Evolutionary conservation across 805 yeast species (phyloP), one percentile per base, ranked within the genome.

Genomic region (Yamadazyma philogaea): DNA sequence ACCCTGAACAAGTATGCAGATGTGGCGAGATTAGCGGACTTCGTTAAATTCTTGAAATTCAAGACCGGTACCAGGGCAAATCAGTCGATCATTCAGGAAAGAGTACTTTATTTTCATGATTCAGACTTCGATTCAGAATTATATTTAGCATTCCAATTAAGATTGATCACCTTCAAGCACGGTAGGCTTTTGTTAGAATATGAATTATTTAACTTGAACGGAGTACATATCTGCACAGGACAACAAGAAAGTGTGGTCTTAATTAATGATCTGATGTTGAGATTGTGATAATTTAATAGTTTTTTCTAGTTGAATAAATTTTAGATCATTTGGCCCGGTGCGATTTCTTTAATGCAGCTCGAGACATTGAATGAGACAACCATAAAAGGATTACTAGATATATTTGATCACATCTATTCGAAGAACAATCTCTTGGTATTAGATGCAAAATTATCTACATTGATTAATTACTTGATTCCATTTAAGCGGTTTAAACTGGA

Each of bases 81-180:
- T 18, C 21, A 26, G 16, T 40, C 38, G 20, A 26, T 15, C 8
- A 37, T 39, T 2, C 40, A 44, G 35, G 45, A 44, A 28, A 44
- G 47, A 43, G 62, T 80, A 0, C 72, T 85, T 24, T 81, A 81
- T 57, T 81, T 84, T 64, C 87, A 82, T 54, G 76, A 71, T 62
- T 60, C 62, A 14, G 78, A 74, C 42, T 70, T 78, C 45, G 63
- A 70, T 32, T 63, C 68, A 1, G 65, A 71, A 33, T 68, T 78
- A 31, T 82, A 82, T 81, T 60, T 77, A 54, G 65, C 70, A 12
- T 74, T 75, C 41, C 68, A 74, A 36, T 66, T 79, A 34, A 64
- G 63, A 37, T 75, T 76, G 30, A 57, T 78, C 18, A 66, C 78
- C 40, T 69, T 81, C 3, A 71, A 70, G 12, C 72, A 74, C 48